Evolutionary conservation across 1,284 basidiomycete genomes (phyloP).

Genomic region (Ceratobasidium sp.): DNA sequence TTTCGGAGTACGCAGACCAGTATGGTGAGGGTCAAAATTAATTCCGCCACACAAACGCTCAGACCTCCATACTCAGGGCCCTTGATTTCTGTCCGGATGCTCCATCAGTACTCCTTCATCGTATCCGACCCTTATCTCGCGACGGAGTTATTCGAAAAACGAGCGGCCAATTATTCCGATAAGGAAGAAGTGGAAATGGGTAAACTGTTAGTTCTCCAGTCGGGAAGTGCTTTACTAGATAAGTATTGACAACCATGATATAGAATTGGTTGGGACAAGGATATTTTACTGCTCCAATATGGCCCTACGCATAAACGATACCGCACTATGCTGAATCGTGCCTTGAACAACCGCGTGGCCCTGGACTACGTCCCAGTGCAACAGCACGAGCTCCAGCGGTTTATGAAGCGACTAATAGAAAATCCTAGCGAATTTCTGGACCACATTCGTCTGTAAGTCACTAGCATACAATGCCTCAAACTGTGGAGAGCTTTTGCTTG

Average conservation of each 20-base stretch:
- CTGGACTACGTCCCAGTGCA: conserved; percentile 7
- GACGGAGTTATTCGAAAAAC: not conserved
- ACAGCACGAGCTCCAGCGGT: conserved; percentile 3
- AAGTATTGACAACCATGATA: not conserved
- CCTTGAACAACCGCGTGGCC: conserved; percentile 1
- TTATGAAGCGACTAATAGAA: not conserved
- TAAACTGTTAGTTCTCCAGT: not conserved
- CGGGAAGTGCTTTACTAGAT: no score
- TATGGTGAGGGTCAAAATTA: not conserved
- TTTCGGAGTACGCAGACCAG: conserved; percentile 14
- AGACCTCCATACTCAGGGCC: not conserved
- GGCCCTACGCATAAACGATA: conserved; percentile 2
- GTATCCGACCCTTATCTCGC: not conserved
- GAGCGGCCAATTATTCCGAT: conserved; percentile 21
- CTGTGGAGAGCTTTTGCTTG: not conserved
- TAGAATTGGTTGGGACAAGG: conserved; percentile 15
- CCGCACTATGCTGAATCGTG: conserved; percentile 12
- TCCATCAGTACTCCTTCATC: not conserved
- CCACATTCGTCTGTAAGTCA: conserved; percentile 3
- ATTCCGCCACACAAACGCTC: not conserved
- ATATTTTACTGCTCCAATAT: conserved; percentile 6
- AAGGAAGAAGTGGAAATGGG: not conserved
- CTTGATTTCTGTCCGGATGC: not conserved
- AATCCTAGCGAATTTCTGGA: not conserved
- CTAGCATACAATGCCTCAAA: not conserved